Evolutionary conservation across 176 grass and related monocot species (phyloP), one percentile per base, ranked within the genome.

Genomic region (Cymbopogon citratus): DNA sequence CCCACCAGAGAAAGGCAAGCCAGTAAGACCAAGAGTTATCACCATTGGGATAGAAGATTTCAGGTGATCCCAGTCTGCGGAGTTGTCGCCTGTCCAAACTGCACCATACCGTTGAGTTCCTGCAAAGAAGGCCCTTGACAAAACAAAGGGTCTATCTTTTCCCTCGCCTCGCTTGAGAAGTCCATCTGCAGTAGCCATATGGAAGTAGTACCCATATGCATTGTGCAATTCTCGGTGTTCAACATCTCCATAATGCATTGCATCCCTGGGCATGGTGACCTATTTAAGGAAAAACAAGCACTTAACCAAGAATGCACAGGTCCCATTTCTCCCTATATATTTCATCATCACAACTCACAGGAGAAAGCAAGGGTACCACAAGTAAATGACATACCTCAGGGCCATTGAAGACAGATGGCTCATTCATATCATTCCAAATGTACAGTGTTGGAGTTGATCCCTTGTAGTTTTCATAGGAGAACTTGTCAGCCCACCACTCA

Each of bases 371-470:
- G 6, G 39, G 68, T 23, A 79, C 18, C n/a, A 16, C 61, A 69
- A 59, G 69, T 62, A 13, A 39, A 3, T 16, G 11, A 36, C 71
- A 85, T 90, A 94, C 95, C 95, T 97, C 95, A 52, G 95, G 95
- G 71, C 95, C 95, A 80, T 97, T 97, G 81, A 97, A 97, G 82
- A 97, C 95, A 3, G 95, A 97, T 41, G 95, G 95, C 29, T 97
- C 95, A 52, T 97, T 97, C 95, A 97, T 97, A 85, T 97, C 95
- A 69, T 94, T 97, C 95, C 95, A 97, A 77, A 86, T 97, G 77
- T 94, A 91, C 64, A 97, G 73, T 3, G 87, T 89, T 69, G 92
- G 83, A 11, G 92, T 97, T 59, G 95, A 97, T 29, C 95, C 92
- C 79, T 91, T 91, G 81, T 97, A 97, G 57, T 89, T 91, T 80